A percentile compares a stretch with the other conserved stretches of the same genome.
Conservation (phyloP, 495 filamentous ascomycete genomes). For the Neurospora sp. region DNA sequence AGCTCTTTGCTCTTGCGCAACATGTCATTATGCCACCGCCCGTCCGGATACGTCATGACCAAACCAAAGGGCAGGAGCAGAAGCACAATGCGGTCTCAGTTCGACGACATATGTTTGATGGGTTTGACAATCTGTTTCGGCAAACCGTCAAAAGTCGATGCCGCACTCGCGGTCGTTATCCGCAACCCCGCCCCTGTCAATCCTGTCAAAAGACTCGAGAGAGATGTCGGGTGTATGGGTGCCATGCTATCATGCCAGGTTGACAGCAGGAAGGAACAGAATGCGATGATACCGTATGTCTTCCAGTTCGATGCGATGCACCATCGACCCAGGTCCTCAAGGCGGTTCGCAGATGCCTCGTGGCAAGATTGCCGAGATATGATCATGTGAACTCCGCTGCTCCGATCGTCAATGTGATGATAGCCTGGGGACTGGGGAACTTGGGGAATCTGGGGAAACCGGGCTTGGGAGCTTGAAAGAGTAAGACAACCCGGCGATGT, state of each 20-base stretch:
- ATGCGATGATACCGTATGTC: background rate
- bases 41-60: background rate
- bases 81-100: background rate
- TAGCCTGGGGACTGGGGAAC: background rate
- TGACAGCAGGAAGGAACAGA: background rate
- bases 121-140: background rate
- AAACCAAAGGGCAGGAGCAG: background rate
- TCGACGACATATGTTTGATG: background rate
- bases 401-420: background rate
- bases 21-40: background rate
- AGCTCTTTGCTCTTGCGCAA: background rate
- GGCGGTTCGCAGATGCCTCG: background rate
- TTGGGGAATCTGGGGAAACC: background rate
- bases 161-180: background rate
- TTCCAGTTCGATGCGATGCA: background rate
- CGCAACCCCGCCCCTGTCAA: background rate
- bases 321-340: background rate
- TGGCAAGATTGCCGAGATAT: background rate
- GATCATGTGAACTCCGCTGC: background rate
- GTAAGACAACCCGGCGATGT: background rate
- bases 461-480: background rate
- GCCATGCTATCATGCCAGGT: background rate
- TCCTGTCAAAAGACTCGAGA: background rate
- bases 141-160: background rate
- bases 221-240: background rate